Conservation (phyloP, 345 rosid species). For the Eucalyptus erythrocorys region DNA sequence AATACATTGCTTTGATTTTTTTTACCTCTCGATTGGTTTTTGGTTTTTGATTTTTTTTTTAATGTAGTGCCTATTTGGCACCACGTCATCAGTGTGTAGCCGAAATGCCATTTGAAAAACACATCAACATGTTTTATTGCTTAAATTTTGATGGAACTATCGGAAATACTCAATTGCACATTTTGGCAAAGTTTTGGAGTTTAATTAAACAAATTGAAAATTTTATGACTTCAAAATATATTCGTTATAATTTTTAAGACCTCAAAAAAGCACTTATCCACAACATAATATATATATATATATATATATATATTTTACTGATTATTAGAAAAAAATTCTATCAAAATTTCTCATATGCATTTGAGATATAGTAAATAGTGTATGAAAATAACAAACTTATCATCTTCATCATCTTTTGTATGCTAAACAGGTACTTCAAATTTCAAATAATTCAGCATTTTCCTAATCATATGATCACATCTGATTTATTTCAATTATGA, state of each 20-base stretch:
- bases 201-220: background rate
- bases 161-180: background rate
- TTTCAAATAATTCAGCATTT: background rate
- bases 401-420: background rate
- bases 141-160: background rate
- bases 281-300: fast-evolving
- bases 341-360: background rate
- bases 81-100: background rate
- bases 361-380: background rate
- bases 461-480: background rate
- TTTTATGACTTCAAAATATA: background rate
- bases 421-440: fast-evolving
- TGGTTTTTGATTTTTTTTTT: background rate
- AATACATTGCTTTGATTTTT: background rate
- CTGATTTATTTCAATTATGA: background rate
- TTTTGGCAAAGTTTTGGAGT: background rate
- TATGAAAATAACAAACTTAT: background rate
- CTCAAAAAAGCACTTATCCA: too few species aligned
- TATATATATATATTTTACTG: background rate
- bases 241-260: too few species aligned
- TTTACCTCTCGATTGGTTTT: too few species aligned
- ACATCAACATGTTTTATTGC: background rate
- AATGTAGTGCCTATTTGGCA: background rate
- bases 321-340: background rate
- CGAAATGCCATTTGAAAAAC: background rate